phyloP scores from a whole-genome alignment of 306 rosid genomes.

The Prunus mume region DNA sequence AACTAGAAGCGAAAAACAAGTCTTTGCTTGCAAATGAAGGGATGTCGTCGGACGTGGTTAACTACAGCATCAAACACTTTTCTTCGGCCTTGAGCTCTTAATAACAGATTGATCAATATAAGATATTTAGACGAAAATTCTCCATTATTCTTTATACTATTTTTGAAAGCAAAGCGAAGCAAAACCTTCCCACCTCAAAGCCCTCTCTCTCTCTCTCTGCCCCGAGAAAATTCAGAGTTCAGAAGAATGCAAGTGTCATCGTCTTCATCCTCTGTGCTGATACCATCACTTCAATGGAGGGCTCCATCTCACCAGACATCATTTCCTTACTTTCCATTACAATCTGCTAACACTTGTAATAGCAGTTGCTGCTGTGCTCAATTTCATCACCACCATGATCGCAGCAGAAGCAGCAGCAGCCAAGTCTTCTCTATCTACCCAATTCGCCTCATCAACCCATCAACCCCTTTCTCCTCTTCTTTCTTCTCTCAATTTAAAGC shows the following conservation, averaged over 20 bases:
- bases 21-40: background rate
- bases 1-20: background rate
- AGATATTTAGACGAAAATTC: background rate
- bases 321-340: background rate
- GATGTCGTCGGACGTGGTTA: conserved; percentile 11
- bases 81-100: background rate
- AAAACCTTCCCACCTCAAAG: background rate
- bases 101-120: background rate
- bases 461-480: background rate
- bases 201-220: background rate
- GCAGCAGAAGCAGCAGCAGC: background rate
- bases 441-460: background rate
- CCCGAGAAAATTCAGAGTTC: background rate
- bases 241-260: conserved; percentile 19
- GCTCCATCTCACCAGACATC: background rate
- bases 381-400: background rate
- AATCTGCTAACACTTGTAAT: background rate
- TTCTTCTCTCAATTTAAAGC: background rate
- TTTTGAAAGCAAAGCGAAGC: background rate
- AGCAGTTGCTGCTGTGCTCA: background rate
- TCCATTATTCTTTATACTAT: background rate
- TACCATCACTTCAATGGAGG: conserved; percentile 10
- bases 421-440: conserved; percentile 1
- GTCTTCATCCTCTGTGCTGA: conserved; percentile 8
- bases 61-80: conserved; percentile 5